phyloP scores from a whole-genome alignment of 176 grass and related monocot genomes.

The Luzula sylvatica region DNA sequence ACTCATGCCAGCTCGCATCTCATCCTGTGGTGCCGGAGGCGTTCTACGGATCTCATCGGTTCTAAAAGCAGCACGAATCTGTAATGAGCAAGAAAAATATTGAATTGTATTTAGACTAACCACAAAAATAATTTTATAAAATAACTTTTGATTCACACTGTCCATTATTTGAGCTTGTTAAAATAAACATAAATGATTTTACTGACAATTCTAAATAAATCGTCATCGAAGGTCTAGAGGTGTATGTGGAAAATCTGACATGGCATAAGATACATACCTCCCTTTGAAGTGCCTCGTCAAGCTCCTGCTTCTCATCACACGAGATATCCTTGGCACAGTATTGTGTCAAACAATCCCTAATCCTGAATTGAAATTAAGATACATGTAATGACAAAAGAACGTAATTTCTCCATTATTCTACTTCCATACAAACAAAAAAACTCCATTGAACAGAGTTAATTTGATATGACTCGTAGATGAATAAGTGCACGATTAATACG shows the following conservation, averaged over 20 bases:
- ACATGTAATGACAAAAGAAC: not conserved
- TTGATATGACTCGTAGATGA: no score
- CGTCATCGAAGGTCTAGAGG: not conserved
- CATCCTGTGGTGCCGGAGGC: slow-evolving; percentile 72
- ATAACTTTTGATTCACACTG: no score
- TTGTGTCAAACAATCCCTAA: slow-evolving; percentile 52
- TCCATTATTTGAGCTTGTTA: no score
- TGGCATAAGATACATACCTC: slow-evolving; percentile 34
- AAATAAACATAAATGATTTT: no score
- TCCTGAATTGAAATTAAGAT: slow-evolving; percentile 30
- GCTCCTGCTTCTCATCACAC: slow-evolving; percentile 48
- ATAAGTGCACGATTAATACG: no score
- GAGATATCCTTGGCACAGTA: slow-evolving; percentile 62
- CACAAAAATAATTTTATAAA: no score
- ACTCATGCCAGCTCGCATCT: slow-evolving; percentile 92
- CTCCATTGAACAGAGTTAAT: no score
- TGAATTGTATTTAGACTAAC: no score
- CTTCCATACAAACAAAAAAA: no score
- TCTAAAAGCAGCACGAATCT: slow-evolving; percentile 87
- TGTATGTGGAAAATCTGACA: no score
- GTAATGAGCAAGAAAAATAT: not conserved
- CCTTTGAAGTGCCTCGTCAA: slow-evolving; percentile 75
- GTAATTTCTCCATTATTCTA: no score
- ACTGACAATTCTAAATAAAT: no score
- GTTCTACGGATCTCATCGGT: slow-evolving; percentile 74